These are phyloP conservation scores for Aspergillus versicolor DNA, from an alignment of 2,329 filamentous ascomycete genomes.

Conservation along the genomic window DNA sequence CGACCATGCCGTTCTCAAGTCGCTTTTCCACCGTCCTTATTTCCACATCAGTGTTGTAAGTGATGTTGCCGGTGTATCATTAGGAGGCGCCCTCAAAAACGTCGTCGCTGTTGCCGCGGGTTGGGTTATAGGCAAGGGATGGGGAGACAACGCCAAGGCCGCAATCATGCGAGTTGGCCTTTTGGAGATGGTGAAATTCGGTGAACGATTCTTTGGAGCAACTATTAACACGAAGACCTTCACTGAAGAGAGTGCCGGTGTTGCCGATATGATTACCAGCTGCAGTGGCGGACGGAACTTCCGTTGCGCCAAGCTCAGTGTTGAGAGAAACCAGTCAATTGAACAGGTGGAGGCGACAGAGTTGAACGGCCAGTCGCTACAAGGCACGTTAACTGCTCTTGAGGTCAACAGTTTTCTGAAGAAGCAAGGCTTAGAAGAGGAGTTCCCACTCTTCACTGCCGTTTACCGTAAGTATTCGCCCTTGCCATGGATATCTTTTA, in stretches of 20 bases:
- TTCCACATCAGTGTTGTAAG: conserved; percentile 94
- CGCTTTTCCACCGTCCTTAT: conserved; percentile 91
- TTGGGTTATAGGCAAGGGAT: conserved; percentile 91
- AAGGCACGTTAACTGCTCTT: conserved; percentile 86
- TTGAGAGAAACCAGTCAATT: conserved; percentile 75
- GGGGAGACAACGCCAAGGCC: conserved; percentile 99
- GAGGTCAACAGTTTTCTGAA: conserved; percentile 91
- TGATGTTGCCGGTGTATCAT: conserved; percentile 94
- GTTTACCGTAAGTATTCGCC: conserved; percentile 60
- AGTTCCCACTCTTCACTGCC: conserved; percentile 91
- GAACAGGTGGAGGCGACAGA: conserved; percentile 85
- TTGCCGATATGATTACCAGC: conserved; percentile 92
- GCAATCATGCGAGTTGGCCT: conserved; percentile 96
- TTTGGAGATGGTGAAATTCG: conserved; percentile 95
- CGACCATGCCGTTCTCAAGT: conserved; percentile 78
- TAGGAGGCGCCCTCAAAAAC: conserved; percentile 95
- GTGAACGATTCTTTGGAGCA: conserved; percentile 85
- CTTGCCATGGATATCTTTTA: background rate
- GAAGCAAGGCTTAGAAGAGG: conserved; percentile 70
- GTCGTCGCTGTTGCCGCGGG: conserved; percentile 91
- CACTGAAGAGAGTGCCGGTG: conserved; percentile 93
- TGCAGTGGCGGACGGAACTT: conserved; percentile 93
- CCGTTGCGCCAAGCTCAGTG: conserved; percentile 84
- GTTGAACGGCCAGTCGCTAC: conserved; percentile 94
- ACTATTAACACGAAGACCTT: conserved; percentile 81